These are phyloP conservation scores for Trichoderma sp. DNA, from an alignment of 2,329 filamentous ascomycete genomes.

Conservation along the genomic window DNA sequence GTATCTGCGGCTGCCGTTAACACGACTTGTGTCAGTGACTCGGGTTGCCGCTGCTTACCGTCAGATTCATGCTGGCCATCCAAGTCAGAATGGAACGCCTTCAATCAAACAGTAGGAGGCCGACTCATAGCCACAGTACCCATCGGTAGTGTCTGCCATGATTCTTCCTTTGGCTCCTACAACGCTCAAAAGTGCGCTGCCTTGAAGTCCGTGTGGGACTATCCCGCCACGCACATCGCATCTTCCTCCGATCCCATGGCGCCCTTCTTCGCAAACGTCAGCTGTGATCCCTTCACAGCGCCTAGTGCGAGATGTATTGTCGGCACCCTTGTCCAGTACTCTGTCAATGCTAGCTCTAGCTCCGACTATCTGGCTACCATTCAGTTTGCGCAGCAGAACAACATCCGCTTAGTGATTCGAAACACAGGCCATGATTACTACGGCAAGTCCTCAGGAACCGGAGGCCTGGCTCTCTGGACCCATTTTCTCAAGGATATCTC, in stretches of 20 bases:
- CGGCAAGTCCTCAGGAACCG: slow-evolving; percentile 46
- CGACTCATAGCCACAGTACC: slow-evolving; percentile 56
- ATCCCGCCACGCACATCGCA: slow-evolving; percentile 1
- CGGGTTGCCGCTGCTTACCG: slow-evolving; percentile 46
- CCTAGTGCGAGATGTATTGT: background rate
- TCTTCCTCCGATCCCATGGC: slow-evolving; percentile 17
- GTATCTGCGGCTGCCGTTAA: background rate
- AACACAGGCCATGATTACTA: slow-evolving; percentile 43
- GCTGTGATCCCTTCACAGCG: slow-evolving; percentile 20
- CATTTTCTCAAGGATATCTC: slow-evolving; percentile 47
- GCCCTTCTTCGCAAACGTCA: slow-evolving; percentile 21
- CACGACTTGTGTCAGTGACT: background rate
- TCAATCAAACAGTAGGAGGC: slow-evolving; percentile 59
- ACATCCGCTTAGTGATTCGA: slow-evolving; percentile 47
- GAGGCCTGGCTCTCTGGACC: slow-evolving; percentile 47
- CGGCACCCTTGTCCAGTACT: slow-evolving; percentile 16
- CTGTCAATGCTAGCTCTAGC: slow-evolving; percentile 28
- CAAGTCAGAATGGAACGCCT: slow-evolving; percentile 48
- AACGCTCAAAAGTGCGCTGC: slow-evolving; percentile 46
- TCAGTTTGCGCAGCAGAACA: slow-evolving; percentile 46
- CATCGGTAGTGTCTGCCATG: slow-evolving; percentile 55
- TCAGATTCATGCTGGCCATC: slow-evolving; percentile 60
- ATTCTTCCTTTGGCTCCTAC: slow-evolving; percentile 41
- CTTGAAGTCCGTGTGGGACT: slow-evolving; percentile 11
- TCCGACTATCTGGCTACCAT: slow-evolving; percentile 2